Percentiles rank a stretch among this genome's conserved stretches.
phyloP scores from a whole-genome alignment of 169 alveolate genomes.

The Plasmodium gaboni region DNA sequence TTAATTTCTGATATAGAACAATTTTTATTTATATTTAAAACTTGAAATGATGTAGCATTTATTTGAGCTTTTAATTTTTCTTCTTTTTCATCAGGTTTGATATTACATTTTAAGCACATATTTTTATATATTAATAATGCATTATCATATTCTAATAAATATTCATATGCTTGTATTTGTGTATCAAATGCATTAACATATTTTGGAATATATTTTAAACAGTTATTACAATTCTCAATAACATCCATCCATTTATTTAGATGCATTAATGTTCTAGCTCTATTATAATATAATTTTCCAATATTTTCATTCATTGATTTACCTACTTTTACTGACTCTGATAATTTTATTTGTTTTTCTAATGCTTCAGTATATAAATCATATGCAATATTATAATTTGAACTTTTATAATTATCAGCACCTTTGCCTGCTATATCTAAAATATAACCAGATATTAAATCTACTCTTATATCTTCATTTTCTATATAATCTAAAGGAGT shows the following conservation, averaged over 20 bases:
- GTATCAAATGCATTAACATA: slow-evolving; percentile 85
- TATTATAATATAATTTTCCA: slow-evolving; percentile 85
- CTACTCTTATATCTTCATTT: slow-evolving; percentile 70
- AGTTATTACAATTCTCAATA: slow-evolving; percentile 82
- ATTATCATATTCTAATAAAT: slow-evolving; percentile 83
- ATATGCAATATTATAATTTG: slow-evolving; percentile 78
- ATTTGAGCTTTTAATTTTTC: slow-evolving; percentile 77
- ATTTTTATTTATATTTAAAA: slow-evolving; percentile 76
- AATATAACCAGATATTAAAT: slow-evolving; percentile 75
- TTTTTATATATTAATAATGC: slow-evolving; percentile 76
- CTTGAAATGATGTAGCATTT: slow-evolving; percentile 84
- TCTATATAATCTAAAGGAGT: slow-evolving; percentile 82
- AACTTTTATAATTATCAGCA: slow-evolving; percentile 78
- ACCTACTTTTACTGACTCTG: slow-evolving; percentile 24
- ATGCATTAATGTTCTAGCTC: slow-evolving; percentile 85
- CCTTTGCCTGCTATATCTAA: slow-evolving; percentile 84
- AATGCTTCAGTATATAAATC: slow-evolving; percentile 81
- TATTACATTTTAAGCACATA: slow-evolving; percentile 82
- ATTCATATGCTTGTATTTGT: slow-evolving; percentile 83
- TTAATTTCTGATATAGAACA: slow-evolving; percentile 80
- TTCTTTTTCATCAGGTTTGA: slow-evolving; percentile 80
- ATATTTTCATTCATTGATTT: slow-evolving; percentile 78
- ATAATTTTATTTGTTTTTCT: slow-evolving; percentile 77
- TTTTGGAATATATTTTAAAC: slow-evolving; percentile 82
- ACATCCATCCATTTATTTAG: slow-evolving; percentile 83